Conservation (phyloP, 179 eudicot genomes). For the Nepenthes alata region DNA sequence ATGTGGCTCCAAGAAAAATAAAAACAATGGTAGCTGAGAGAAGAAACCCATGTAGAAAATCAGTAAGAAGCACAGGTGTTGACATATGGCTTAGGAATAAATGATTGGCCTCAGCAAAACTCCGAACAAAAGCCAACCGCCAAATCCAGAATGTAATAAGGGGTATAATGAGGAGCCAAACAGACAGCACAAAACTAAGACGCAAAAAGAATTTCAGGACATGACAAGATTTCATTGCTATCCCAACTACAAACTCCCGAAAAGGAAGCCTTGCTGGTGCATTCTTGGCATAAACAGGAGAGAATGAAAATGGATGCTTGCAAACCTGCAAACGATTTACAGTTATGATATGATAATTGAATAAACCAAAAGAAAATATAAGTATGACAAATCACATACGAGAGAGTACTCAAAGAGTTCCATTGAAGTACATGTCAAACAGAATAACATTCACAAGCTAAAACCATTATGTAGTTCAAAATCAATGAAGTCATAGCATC, state of each 20-base stretch:
- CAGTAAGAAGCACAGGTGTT: constrained; percentile 65
- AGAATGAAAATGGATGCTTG: constrained; percentile 90
- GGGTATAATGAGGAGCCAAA: constrained; percentile 93
- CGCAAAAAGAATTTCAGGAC: constrained; percentile 86
- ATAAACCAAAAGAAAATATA: background rate
- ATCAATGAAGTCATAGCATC: background rate
- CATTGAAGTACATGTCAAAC: background rate
- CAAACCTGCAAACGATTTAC: constrained; percentile 49
- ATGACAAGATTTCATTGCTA: constrained; percentile 78
- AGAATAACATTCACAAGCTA: background rate
- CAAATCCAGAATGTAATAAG: constrained; percentile 98
- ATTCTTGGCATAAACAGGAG: constrained; percentile 90
- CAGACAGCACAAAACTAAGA: constrained; percentile 86
- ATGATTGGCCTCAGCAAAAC: constrained; percentile 77
- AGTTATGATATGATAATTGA: background rate
- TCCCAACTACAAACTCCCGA: constrained; percentile 77
- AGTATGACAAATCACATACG: background rate
- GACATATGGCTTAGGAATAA: constrained; percentile 76
- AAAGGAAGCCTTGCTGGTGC: constrained; percentile 93
- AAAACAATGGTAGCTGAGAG: constrained; percentile 98
- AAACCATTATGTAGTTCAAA: background rate
- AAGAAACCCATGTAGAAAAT: constrained; percentile 93
- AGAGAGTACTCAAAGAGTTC: background rate
- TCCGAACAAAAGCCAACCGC: constrained; percentile 86
- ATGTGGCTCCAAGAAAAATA: constrained; percentile 92